Evolutionary conservation across 208 protist genomes (phyloP).

Genomic region (Trypanosoma mega): DNA sequence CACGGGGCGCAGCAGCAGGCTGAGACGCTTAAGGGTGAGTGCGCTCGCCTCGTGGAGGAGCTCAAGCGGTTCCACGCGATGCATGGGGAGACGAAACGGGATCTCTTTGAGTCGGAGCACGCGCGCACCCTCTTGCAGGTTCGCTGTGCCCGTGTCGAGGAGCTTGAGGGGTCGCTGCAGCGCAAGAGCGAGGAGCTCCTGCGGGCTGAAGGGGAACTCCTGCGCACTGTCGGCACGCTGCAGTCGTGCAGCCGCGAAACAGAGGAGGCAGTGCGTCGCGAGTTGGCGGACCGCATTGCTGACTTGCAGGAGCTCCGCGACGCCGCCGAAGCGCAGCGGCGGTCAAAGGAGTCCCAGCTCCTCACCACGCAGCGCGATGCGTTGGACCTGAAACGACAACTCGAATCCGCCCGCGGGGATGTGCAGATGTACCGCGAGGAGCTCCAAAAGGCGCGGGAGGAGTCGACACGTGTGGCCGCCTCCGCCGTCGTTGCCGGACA

Average conservation of each 20-base stretch:
- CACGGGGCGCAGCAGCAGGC: slow-evolving; percentile 62
- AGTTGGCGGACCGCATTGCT: slow-evolving; percentile 58
- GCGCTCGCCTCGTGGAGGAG: slow-evolving; percentile 64
- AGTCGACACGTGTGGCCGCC: slow-evolving; percentile 33
- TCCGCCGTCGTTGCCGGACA: slow-evolving; percentile 39
- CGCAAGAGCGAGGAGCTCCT: slow-evolving; percentile 58
- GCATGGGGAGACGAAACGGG: slow-evolving; percentile 46
- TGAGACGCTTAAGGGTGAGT: slow-evolving; percentile 70
- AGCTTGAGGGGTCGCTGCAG: slow-evolving; percentile 59
- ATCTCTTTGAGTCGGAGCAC: slow-evolving; percentile 64
- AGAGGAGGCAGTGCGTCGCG: slow-evolving; percentile 69
- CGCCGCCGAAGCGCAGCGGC: slow-evolving; percentile 52
- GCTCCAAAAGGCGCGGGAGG: slow-evolving; percentile 52
- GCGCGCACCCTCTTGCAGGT: slow-evolving; percentile 54
- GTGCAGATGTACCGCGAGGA: slow-evolving; percentile 45
- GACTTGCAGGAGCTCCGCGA: slow-evolving; percentile 78
- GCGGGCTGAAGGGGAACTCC: slow-evolving; percentile 61
- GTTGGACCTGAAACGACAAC: slow-evolving; percentile 39
- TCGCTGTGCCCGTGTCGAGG: slow-evolving; percentile 39
- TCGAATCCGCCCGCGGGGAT: slow-evolving; percentile 46
- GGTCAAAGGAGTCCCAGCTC: slow-evolving; percentile 54
- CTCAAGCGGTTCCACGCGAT: slow-evolving; percentile 40
- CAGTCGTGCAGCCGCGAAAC: slow-evolving; percentile 79
- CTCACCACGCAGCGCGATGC: slow-evolving; percentile 48
- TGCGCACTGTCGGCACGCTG: slow-evolving; percentile 57